Conservation (phyloP, 2,329 filamentous ascomycete genomes). For the Nannizziopsis arthrosporioides region DNA sequence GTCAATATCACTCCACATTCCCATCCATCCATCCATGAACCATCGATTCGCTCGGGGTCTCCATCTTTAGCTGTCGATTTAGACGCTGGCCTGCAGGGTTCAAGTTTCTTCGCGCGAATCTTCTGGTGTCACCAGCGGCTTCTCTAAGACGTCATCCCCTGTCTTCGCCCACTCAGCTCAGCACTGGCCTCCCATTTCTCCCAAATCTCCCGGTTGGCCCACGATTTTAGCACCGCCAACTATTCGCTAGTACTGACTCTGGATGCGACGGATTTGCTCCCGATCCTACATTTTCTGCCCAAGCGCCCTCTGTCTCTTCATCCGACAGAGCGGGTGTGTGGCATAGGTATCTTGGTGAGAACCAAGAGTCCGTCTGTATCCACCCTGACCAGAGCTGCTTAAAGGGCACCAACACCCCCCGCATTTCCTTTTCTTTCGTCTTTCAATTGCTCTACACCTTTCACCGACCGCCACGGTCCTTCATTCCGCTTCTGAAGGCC, state of each 20-base stretch:
- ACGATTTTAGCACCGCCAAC: not conserved
- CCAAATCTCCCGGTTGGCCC: not conserved
- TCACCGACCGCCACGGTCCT: not conserved
- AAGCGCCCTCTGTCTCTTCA: not conserved
- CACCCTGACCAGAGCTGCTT: not conserved
- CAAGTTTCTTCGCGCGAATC: no score
- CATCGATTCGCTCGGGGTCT: no score
- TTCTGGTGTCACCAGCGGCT: no score
- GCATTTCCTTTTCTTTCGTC: no score
- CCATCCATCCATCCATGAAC: no score
- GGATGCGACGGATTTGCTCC: not conserved
- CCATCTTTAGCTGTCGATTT: no score
- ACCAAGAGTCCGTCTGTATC: not conserved
- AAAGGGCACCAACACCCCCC: no score
- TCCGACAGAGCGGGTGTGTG: no score
- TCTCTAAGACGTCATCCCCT: conserved; percentile 7
- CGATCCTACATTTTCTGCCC: not conserved
- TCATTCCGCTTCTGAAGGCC: not conserved
- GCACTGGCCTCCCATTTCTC: not conserved
- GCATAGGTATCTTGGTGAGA: not conserved
- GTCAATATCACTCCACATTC: no score
- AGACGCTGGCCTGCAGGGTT: no score
- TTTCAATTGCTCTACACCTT: no score
- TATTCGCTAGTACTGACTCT: no score
- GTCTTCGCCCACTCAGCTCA: not conserved